Evolutionary conservation across 176 grass and related monocot genomes (phyloP), one percentile per base, ranked within the genome.

Genomic region (Carex scoparia): DNA sequence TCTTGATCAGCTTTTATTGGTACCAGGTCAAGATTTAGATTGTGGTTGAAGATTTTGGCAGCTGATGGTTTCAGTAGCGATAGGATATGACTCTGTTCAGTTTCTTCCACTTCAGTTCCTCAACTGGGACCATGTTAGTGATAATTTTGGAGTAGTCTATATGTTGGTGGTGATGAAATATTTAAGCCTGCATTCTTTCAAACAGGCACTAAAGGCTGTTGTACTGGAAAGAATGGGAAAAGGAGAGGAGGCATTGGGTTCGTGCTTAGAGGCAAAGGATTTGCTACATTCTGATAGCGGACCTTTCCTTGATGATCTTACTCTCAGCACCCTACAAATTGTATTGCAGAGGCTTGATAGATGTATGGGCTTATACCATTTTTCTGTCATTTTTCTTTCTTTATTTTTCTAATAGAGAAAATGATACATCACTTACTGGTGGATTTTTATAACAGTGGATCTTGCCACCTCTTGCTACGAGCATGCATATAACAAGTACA

Each of bases 401-500:
- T 73, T 62, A 35, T 87, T 51, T 75, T 28, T 40, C 11, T 75
- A 75, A 28, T 69, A 69, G 66, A 31, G 15, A 70, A 18, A 61
- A 61, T 57, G 85, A 48, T 88, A 84, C 70, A 38, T 7, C 14
- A 74, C 23, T 65, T 83, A 31, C 10, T 78, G 86, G 64, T 57
- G 27, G 40, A 72, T 82, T 18, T 69, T 83, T 69, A 54, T 90
- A 28, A 56, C 86, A 98, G 96, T 98, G 91, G 93, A 98, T 92
- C 90, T 98, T 81, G 96, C 93, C 79, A 98, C 91, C 85, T 98
- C 93, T n/a, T 98, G 93, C 81, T 98, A 98, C 85, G 96, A 95
- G 81, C 91, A 95, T 42, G 93, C 91, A 79, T 98, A 88, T 93
- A 87, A 63, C 37, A 98, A 98, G 86, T 93, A 91, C 78, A 87